Evolutionary conservation across 352 stramenopile genomes (phyloP).

Genomic region (Globisporangium middletonii): DNA sequence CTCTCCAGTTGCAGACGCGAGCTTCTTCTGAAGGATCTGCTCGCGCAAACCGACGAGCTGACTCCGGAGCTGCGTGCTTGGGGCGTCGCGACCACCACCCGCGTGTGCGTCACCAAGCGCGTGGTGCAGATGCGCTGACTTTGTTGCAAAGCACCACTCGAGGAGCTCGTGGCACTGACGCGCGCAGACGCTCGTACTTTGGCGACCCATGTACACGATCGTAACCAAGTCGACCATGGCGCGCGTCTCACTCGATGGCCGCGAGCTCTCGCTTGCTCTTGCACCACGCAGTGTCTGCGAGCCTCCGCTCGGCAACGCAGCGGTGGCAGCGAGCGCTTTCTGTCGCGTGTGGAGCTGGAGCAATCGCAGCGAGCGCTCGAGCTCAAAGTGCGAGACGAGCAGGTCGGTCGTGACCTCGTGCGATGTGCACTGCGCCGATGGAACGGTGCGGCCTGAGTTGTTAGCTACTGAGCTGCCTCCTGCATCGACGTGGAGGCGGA

Average conservation of each 20-base stretch:
- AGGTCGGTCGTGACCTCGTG: slow-evolving; percentile 22
- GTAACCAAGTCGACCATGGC: slow-evolving; percentile 21
- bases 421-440: background rate
- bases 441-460: no score
- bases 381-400: slow-evolving; percentile 36
- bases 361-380: slow-evolving; percentile 22
- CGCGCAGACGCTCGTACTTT: slow-evolving; percentile 13
- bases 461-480: background rate
- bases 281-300: background rate
- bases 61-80: slow-evolving; percentile 4
- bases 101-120: background rate
- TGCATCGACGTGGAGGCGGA: slow-evolving; percentile 22
- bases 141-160: slow-evolving; percentile 20
- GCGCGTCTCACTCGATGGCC: slow-evolving; percentile 5
- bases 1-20: slow-evolving; percentile 3
- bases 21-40: slow-evolving; percentile 8
- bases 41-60: slow-evolving; percentile 21
- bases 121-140: background rate
- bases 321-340: slow-evolving; percentile 18
- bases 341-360: slow-evolving; percentile 26
- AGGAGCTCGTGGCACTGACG: slow-evolving; percentile 30
- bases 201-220: slow-evolving; percentile 28
- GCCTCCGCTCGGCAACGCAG: slow-evolving; percentile 4
- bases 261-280: slow-evolving; percentile 4
- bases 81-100: background rate